phyloP scores from a whole-genome alignment of 2,329 filamentous ascomycete species.

The Metarhizium sp. region DNA sequence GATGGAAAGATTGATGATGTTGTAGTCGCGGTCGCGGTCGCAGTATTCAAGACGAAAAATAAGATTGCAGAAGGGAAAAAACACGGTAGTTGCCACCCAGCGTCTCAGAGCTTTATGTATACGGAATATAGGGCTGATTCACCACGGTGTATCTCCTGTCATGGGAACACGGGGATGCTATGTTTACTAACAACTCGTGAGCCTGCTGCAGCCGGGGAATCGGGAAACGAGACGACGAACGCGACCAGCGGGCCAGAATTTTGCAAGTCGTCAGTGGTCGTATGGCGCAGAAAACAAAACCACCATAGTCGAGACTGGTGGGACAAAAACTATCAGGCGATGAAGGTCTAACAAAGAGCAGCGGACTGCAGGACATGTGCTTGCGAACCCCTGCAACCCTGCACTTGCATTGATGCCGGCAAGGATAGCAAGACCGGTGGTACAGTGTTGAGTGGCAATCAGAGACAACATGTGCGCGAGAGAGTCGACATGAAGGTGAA shows the following conservation, averaged over 20 bases:
- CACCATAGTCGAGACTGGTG: not conserved
- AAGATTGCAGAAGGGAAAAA: not conserved
- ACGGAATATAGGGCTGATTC: not conserved
- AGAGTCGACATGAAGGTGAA: not conserved
- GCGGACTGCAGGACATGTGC: not conserved
- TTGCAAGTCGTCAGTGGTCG: too few relatives aligned
- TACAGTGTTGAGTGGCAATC: not conserved
- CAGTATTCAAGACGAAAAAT: not conserved
- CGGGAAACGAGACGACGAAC: not conserved
- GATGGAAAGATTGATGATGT: not conserved
- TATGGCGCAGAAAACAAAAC: not conserved
- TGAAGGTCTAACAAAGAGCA: not conserved
- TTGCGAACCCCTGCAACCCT: not conserved
- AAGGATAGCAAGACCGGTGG: not conserved
- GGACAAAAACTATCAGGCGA: not conserved
- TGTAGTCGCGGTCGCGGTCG: not conserved
- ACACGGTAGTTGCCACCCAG: not conserved
- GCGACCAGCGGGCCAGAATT: too few relatives aligned
- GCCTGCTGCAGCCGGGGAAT: not conserved
- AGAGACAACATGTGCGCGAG: not conserved
- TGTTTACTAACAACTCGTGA: not conserved
- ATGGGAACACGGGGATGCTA: not conserved
- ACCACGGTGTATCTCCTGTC: not conserved
- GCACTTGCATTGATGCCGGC: not conserved
- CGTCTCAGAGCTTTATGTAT: not conserved